phyloP scores from a whole-genome alignment of 306 rosid species.

The Corylus avellana region DNA sequence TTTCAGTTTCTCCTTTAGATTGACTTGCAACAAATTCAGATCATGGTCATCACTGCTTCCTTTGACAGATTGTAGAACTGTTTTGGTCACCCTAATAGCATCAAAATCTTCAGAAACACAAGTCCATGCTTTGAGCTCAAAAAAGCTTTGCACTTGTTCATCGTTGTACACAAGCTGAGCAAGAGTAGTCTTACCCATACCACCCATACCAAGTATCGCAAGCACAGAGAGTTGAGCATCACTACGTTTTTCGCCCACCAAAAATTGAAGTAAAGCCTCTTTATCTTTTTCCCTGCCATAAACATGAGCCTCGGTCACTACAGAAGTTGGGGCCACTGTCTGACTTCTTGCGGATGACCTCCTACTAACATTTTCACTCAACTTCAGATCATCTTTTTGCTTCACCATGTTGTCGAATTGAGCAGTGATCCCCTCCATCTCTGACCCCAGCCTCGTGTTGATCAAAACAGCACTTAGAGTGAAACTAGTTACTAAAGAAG shows the following conservation, averaged over 20 bases:
- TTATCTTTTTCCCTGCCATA: conserved; percentile 26
- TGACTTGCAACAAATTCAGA: background rate
- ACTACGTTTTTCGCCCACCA: background rate
- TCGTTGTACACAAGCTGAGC: background rate
- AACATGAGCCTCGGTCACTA: background rate
- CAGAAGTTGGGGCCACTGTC: background rate
- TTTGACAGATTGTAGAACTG: too few species aligned
- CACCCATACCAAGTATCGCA: conserved; percentile 8
- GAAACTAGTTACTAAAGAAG: too few species aligned
- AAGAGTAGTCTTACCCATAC: background rate
- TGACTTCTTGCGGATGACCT: background rate
- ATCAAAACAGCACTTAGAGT: too few species aligned
- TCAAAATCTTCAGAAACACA: background rate
- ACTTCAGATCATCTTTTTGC: background rate
- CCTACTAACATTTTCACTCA: background rate
- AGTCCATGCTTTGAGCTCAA: background rate
- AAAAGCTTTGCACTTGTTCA: background rate
- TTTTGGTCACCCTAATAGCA: background rate
- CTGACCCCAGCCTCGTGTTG: background rate
- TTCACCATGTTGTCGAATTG: too few species aligned
- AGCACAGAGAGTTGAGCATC: background rate
- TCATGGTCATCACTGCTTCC: too few species aligned
- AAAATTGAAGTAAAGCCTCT: background rate
- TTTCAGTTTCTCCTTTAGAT: too few species aligned
- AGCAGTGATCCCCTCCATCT: background rate